Evolutionary conservation across 768 basidiomycete genomes (phyloP).

Genomic region (Sporobolomyces roseus): DNA sequence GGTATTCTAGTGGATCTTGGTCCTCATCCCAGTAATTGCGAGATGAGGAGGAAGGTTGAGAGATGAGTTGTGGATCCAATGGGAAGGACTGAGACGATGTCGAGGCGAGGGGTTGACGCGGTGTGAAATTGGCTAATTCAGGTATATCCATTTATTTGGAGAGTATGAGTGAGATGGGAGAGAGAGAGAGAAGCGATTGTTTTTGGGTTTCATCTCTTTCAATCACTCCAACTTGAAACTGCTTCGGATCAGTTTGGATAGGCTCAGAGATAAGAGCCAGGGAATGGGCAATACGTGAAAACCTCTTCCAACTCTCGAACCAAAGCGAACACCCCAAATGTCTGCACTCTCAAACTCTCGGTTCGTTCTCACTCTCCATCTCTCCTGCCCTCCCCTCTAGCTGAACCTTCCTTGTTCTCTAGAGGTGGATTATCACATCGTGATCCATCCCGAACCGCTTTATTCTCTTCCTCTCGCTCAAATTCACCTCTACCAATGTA

Average conservation of each 20-base stretch:
- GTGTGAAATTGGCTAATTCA: constrained; percentile 19
- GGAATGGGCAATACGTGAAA: constrained; percentile 8
- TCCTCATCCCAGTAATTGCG: background rate
- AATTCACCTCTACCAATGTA: constrained; percentile 34
- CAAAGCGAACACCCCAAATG: too few relatives aligned
- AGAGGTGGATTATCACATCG: constrained; percentile 29
- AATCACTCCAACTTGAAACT: background rate
- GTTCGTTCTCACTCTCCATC: background rate
- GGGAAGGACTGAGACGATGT: constrained; percentile 22
- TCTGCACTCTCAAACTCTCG: constrained; percentile 1
- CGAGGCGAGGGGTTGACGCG: background rate
- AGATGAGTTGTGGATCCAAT: constrained; percentile 42
- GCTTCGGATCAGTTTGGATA: too few relatives aligned
- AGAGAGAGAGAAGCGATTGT: background rate
- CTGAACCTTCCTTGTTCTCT: background rate
- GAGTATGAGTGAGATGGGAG: background rate
- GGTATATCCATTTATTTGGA: constrained; percentile 16
- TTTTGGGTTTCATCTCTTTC: background rate
- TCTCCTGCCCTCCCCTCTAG: background rate
- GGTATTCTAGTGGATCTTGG: constrained; percentile 8
- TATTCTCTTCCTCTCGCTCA: constrained; percentile 26
- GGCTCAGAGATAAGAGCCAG: too few relatives aligned
- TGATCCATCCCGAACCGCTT: constrained; percentile 36
- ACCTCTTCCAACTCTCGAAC: too few relatives aligned
- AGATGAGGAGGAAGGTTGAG: background rate